These are phyloP conservation scores for Fusarium sp. DNA, from an alignment of 2,329 filamentous ascomycete genomes.

Conservation along the genomic window DNA sequence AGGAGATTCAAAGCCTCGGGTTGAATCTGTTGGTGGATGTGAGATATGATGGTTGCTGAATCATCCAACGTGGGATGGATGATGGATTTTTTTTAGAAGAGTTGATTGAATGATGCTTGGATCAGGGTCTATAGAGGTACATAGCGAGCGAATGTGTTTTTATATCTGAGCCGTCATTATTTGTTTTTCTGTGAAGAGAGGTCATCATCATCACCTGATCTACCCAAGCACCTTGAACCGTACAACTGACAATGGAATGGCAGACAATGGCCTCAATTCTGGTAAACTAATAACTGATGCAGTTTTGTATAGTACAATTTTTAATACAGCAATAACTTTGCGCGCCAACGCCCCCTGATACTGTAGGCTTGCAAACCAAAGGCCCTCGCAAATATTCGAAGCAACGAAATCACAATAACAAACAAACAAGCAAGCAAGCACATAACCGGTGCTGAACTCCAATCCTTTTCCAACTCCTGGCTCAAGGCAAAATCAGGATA, in stretches of 20 bases:
- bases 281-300: conserved; percentile 16
- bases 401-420: conserved; percentile 28
- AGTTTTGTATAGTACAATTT: conserved; percentile 28
- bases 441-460: conserved; percentile 28
- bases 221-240: background rate
- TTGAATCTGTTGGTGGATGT: conserved; percentile 2
- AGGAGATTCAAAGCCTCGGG: background rate
- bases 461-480: conserved; percentile 35
- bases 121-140: conserved; percentile 36
- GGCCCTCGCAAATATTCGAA: conserved; percentile 23
- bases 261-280: conserved; percentile 10
- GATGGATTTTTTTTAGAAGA: conserved; percentile 21
- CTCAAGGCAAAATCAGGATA: conserved; percentile 10
- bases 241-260: background rate
- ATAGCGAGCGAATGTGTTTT: conserved; percentile 35
- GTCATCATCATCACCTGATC: background rate
- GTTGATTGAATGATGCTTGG: conserved; percentile 21
- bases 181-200: background rate
- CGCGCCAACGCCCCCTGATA: conserved; percentile 6
- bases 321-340: background rate
- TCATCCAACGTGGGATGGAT: background rate
- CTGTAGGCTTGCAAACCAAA: conserved; percentile 13
- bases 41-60: background rate
- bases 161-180: background rate
- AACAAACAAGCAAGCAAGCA: conserved; percentile 22